Conservation (phyloP, 208 protist genomes). For the Trypanosoma lewisi region DNA sequence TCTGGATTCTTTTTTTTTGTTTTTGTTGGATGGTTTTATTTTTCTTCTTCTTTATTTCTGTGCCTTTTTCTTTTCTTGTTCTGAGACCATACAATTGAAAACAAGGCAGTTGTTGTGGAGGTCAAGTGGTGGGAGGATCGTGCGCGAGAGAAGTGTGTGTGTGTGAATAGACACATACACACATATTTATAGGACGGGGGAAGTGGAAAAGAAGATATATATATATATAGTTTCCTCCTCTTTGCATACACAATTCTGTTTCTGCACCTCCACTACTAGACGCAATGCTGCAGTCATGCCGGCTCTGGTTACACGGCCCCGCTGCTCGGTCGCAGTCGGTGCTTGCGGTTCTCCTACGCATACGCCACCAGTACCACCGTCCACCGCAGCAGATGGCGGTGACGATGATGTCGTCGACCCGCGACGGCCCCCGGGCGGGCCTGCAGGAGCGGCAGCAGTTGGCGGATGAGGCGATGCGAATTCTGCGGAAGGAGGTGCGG, state of each 20-base stretch:
- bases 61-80: no score
- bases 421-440: not conserved
- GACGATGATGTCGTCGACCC: not conserved
- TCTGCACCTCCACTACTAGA: not conserved
- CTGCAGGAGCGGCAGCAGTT: conserved; percentile 28
- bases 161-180: no score
- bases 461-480: conserved; percentile 45
- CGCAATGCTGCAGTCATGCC: conserved; percentile 12
- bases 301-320: not conserved
- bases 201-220: no score
- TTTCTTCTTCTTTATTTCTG: no score
- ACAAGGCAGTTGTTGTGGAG: no score
- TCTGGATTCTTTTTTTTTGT: no score
- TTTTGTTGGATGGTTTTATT: no score
- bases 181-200: no score
- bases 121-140: no score
- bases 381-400: conserved; percentile 3
- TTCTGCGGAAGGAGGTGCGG: conserved; percentile 58
- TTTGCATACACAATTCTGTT: conserved; percentile 1
- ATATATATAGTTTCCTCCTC: conserved; percentile 12
- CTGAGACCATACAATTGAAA: no score
- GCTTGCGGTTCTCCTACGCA: conserved; percentile 33
- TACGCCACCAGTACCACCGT: conserved; percentile 41
- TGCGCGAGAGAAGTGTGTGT: no score
- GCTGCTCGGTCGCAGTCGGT: conserved; percentile 21